Evolutionary conservation across 345 rosid species (phyloP), one percentile per base, ranked within the genome.

Genomic region (Acer yangbiense): DNA sequence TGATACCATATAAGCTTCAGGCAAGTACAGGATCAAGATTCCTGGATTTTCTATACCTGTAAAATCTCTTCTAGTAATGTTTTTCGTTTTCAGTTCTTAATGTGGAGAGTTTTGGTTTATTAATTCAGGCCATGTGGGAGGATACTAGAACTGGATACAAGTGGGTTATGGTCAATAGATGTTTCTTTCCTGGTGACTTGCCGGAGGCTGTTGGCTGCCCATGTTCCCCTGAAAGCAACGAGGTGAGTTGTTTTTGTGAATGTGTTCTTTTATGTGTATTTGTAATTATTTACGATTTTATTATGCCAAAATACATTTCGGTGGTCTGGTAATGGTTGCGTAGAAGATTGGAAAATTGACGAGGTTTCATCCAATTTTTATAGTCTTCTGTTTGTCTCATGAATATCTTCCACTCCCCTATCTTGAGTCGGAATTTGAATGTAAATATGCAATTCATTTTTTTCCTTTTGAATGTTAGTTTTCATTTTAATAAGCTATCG

Each of bases 81-180:
- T 72, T 68, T 14, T 48, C 46, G 57, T 58, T 32, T 9, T 14
- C 32, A 29, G 7, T 74, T 76, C 76, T 20, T 79, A 41, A 54
- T 23, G 18, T 65, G 46, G 14, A 20, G 61, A 48, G 5, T 35
- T 71, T 79, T 80, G 48, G 71, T 74, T 48, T 65, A 57, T 79
- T 62, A 65, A 44, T 76, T 73, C 89, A 91, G 96, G 80, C 83
- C 43, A 91, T 91, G 94, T 91, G 94, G 94, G 91, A 90, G 83
- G 94, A 91, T 77, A 25, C 46, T 32, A 75, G 76, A 74, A 85
- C 85, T 48, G 91, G 92, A 35, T 83, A 80, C 69, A 91, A 86
- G 83, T 91, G 91, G 90, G 88, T 90, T 69, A 74, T 73, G 79
- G 85, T 87, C 23, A 83, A 77, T 62, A 87, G 82, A 84, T 91